Percentiles rank a stretch among this genome's conserved stretches.
Evolutionary conservation across 768 basidiomycete genomes (phyloP).

Genomic region (Dentipellis fragilis): DNA sequence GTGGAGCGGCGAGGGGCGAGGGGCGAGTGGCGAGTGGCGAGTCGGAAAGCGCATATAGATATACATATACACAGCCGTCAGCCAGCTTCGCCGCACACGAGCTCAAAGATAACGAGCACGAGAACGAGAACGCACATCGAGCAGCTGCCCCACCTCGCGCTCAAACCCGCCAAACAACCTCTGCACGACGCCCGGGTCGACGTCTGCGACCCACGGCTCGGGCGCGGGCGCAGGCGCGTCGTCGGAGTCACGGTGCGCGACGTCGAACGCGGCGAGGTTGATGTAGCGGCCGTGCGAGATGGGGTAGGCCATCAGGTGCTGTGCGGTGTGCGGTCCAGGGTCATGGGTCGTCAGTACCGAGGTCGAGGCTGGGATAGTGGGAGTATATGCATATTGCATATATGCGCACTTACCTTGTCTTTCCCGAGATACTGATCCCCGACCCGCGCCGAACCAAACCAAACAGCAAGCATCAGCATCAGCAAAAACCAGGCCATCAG

Average conservation of each 20-base stretch:
- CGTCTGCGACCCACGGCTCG: slow-evolving; percentile 3
- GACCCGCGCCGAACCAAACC: neutral
- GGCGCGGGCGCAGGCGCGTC: slow-evolving; percentile 2
- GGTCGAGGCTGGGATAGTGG: too few species aligned
- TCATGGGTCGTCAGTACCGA: too few species aligned
- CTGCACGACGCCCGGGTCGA: neutral
- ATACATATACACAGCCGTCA: too few species aligned
- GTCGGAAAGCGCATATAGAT: too few species aligned
- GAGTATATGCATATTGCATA: slow-evolving; percentile 22
- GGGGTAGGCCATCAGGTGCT: slow-evolving; percentile 58
- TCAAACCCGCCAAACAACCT: slow-evolving; percentile 7
- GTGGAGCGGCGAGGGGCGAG: too few species aligned
- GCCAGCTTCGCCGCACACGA: too few species aligned
- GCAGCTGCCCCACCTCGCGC: slow-evolving; percentile 21
- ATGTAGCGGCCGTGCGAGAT: slow-evolving; percentile 47
- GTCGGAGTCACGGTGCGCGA: neutral
- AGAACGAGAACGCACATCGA: slow-evolving; percentile 17
- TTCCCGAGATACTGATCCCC: slow-evolving; percentile 42
- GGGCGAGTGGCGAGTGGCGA: too few species aligned
- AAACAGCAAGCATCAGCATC: neutral
- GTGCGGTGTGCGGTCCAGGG: too few species aligned
- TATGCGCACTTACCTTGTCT: slow-evolving; percentile 21
- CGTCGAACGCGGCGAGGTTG: slow-evolving; percentile 26
- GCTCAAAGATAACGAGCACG: too few species aligned
- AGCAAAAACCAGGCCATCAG: neutral